Evolutionary conservation across 2,329 filamentous ascomycete genomes (phyloP).

Genomic region (Alternaria triticina): DNA sequence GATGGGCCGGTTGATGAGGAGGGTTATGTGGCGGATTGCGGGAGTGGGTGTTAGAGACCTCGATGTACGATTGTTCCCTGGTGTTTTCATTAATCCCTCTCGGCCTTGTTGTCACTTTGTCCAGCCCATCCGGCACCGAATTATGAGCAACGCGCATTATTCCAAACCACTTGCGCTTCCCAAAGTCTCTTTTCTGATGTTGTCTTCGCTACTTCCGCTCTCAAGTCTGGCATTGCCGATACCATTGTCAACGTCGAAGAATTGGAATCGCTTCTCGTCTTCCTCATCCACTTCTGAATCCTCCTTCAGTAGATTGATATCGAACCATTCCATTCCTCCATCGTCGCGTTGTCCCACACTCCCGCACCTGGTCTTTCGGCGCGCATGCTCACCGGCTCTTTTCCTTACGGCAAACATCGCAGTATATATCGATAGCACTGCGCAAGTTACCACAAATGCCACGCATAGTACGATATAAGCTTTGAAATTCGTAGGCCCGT

Average conservation of each 20-base stretch:
- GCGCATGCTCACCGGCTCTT: background rate
- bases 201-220: background rate
- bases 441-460: too few species aligned
- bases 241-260: background rate
- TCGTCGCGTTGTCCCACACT: accelerated
- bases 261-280: background rate
- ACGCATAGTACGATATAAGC: too few species aligned
- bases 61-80: too few species aligned
- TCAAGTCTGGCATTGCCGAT: background rate
- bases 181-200: background rate
- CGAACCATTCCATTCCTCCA: background rate
- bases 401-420: background rate
- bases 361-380: accelerated
- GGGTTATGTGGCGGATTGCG: background rate
- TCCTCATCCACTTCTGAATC: accelerated
- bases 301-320: background rate
- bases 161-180: background rate
- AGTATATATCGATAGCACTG: too few species aligned
- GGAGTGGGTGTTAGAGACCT: too few species aligned
- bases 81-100: too few species aligned
- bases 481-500: too few species aligned
- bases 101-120: too few species aligned
- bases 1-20: background rate
- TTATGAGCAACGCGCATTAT: background rate
- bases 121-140: background rate